These are phyloP conservation scores for Hypoxylon sp. DNA, from an alignment of 2,329 filamentous ascomycete species.

Conservation along the genomic window DNA sequence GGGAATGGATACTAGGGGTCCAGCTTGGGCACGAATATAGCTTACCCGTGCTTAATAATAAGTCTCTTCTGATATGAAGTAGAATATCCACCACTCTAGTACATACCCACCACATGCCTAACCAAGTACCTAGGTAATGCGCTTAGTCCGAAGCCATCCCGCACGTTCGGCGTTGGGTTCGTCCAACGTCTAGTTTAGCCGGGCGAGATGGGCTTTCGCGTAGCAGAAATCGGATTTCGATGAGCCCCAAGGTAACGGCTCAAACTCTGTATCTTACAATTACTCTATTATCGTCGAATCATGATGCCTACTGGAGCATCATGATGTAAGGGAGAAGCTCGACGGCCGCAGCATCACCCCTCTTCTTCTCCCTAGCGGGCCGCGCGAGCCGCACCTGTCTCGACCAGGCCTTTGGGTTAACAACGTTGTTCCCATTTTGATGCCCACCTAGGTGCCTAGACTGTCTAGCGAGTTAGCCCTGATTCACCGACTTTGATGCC, in stretches of 20 bases:
- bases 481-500: conserved; percentile 40
- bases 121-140: conserved; percentile 22
- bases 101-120: conserved; percentile 16
- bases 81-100: conserved; percentile 12
- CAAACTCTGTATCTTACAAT: conserved; percentile 14
- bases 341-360: conserved; percentile 19
- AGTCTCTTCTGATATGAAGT: not conserved
- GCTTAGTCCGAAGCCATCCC: conserved; percentile 22
- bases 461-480: conserved; percentile 22
- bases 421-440: conserved; percentile 11
- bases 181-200: conserved; percentile 28
- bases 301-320: conserved; percentile 2
- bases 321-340: conserved; percentile 37
- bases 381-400: conserved; percentile 37
- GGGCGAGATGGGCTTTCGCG: conserved; percentile 16
- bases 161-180: conserved; percentile 20
- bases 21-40: not conserved
- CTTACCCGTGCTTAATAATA: conserved; percentile 1
- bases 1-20: conserved; percentile 25
- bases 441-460: not conserved
- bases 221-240: conserved; percentile 23
- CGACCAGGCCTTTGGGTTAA: conserved; percentile 24
- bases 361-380: conserved; percentile 38
- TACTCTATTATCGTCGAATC: conserved; percentile 28
- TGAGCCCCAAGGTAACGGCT: conserved; percentile 15